These are phyloP conservation scores for Phytophthora macrochlamydospora DNA, from an alignment of 352 stramenopile species.

Conservation along the genomic window DNA sequence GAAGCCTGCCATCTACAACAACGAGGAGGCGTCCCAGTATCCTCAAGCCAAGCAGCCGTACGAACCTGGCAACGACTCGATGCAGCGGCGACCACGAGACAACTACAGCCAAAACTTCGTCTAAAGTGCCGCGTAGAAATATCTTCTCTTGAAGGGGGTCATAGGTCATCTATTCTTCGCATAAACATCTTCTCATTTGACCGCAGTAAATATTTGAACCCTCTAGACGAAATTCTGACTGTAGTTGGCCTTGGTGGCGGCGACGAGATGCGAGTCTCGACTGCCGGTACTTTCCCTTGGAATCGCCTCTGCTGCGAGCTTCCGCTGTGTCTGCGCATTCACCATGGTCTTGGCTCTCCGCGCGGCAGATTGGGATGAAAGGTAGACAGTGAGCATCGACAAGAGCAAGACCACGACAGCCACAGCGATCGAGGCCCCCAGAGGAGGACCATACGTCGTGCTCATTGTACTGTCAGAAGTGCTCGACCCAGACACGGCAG, in stretches of 20 bases:
- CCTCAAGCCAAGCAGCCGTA: no score
- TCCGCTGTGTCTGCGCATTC: no score
- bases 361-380: no score
- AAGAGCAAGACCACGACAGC: constrained; percentile 35
- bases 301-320: no score
- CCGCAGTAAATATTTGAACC: constrained; percentile 7
- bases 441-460: constrained; percentile 28
- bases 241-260: constrained; percentile 27
- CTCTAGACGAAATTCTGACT: constrained; percentile 36
- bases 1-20: no score
- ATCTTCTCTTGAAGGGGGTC: neutral
- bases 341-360: no score
- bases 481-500: constrained; percentile 7
- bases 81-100: no score
- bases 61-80: no score
- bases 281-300: neutral
- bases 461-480: neutral
- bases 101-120: no score
- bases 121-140: no score
- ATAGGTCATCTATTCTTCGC: neutral
- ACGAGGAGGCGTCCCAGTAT: no score
- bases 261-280: constrained; percentile 14
- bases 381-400: constrained; percentile 13
- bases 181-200: no score
- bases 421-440: constrained; percentile 6